These are phyloP conservation scores for Ganoderma lucidum DNA, from an alignment of 1,284 basidiomycete genomes.

Conservation along the genomic window DNA sequence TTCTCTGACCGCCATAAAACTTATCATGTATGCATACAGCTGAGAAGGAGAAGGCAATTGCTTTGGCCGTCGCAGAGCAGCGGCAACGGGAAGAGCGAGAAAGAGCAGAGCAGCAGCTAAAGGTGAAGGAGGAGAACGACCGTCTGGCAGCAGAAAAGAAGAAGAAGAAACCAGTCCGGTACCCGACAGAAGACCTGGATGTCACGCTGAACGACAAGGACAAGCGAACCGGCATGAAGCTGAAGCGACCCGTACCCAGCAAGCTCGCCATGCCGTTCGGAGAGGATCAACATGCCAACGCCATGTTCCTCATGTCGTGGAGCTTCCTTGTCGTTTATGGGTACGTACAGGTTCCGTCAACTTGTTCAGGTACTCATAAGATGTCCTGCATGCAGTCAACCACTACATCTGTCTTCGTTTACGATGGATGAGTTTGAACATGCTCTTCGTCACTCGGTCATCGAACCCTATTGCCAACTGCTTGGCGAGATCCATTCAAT, in stretches of 20 bases:
- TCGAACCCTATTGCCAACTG: slow-evolving; percentile 78
- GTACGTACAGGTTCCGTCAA: slow-evolving; percentile 54
- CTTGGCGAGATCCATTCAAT: slow-evolving; percentile 90
- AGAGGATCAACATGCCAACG: slow-evolving; percentile 75
- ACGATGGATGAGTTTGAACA: slow-evolving; percentile 94
- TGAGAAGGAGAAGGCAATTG: slow-evolving; percentile 45
- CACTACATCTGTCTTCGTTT: slow-evolving; percentile 89
- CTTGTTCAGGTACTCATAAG: slow-evolving; percentile 1
- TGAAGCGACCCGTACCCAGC: slow-evolving; percentile 75
- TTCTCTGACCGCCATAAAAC: neutral
- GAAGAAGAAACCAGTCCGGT: slow-evolving; percentile 90
- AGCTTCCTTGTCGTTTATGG: slow-evolving; percentile 93
- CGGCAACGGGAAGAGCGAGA: slow-evolving; percentile 73
- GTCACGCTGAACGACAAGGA: slow-evolving; percentile 81
- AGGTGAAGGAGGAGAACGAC: slow-evolving; percentile 75
- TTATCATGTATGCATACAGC: slow-evolving; percentile 15
- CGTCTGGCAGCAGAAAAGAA: slow-evolving; percentile 78
- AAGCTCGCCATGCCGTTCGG: slow-evolving; percentile 78
- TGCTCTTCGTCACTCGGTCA: slow-evolving; percentile 80
- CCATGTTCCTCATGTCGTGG: slow-evolving; percentile 89
- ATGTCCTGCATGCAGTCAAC: slow-evolving; percentile 62
- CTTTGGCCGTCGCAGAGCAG: slow-evolving; percentile 56
- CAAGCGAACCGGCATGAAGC: slow-evolving; percentile 75
- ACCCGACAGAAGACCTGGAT: slow-evolving; percentile 86
- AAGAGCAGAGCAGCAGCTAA: slow-evolving; percentile 70